These are phyloP conservation scores for Sclerotinia nivalis DNA, from an alignment of 2,329 filamentous ascomycete genomes.

Conservation along the genomic window DNA sequence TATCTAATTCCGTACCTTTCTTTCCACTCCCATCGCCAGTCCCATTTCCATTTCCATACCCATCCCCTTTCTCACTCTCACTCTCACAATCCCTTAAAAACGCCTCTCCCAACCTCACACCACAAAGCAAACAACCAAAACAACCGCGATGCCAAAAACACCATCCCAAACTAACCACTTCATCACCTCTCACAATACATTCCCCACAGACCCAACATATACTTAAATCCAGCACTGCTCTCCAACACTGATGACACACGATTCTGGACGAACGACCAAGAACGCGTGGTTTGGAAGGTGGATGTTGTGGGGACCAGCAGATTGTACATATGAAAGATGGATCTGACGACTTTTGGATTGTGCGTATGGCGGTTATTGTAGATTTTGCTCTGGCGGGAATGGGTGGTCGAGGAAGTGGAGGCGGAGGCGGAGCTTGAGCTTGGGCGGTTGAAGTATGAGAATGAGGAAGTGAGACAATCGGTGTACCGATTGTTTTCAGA, in stretches of 20 bases:
- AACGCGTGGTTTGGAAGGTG: conserved; percentile 42
- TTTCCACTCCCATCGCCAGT: conserved; percentile 17
- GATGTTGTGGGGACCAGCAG: conserved; percentile 49
- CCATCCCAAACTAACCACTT: conserved; percentile 60
- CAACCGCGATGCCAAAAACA: conserved; percentile 60
- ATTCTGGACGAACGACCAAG: conserved; percentile 52
- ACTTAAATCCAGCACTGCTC: conserved; percentile 52
- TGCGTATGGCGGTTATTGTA: background rate
- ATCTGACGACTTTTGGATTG: conserved; percentile 12
- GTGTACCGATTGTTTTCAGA: background rate
- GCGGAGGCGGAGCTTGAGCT: background rate
- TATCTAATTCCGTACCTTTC: conserved; percentile 46
- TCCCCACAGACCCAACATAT: conserved; percentile 61
- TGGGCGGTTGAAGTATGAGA: background rate
- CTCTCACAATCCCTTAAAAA: conserved; percentile 9
- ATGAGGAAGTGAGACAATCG: background rate
- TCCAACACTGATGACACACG: conserved; percentile 51
- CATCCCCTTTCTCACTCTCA: conserved; percentile 11
- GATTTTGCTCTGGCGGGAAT: background rate
- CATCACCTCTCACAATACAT: conserved; percentile 53
- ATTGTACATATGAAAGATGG: conserved; percentile 56
- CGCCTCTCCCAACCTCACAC: conserved; percentile 42
- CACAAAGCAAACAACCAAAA: conserved; percentile 58
- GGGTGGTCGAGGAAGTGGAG: background rate
- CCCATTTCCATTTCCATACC: conserved; percentile 11